Conservation (phyloP, 2,329 filamentous ascomycete species). For the Raffaelea arxii region DNA sequence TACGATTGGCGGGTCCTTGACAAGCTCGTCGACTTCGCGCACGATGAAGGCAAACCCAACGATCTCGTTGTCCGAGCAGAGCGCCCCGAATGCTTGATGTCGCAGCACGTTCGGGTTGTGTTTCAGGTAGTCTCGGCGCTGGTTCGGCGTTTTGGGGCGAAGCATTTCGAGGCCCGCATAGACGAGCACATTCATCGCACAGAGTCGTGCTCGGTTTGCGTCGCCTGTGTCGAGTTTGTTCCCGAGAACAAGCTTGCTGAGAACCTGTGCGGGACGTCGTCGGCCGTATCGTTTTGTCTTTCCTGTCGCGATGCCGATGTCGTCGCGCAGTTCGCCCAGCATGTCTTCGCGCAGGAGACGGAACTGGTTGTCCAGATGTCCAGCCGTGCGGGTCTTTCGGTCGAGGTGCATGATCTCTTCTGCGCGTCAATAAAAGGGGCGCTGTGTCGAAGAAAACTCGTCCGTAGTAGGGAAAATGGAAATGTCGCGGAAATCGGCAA, state of each 20-base stretch:
- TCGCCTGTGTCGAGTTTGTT: not conserved
- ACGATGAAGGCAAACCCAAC: conserved; percentile 52
- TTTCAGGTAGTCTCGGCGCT: conserved; percentile 27
- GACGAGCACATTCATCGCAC: not conserved
- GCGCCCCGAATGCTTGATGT: conserved; percentile 51
- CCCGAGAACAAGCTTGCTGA: not conserved
- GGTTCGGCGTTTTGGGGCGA: not conserved
- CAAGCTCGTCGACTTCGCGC: conserved; percentile 37
- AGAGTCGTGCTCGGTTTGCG: not conserved
- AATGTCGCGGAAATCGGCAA: conserved; percentile 48
- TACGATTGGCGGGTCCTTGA: conserved; percentile 32
- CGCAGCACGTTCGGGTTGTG: conserved; percentile 42
- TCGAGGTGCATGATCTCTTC: conserved; percentile 34
- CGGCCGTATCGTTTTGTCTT: conserved; percentile 3
- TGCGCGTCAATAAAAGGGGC: conserved; percentile 45
- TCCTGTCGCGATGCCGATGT: conserved; percentile 36
- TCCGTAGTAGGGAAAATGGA: conserved; percentile 56
- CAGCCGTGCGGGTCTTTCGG: conserved; percentile 25
- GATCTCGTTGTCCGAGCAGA: conserved; percentile 41
- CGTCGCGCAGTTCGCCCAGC: conserved; percentile 53
- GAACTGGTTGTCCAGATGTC: conserved; percentile 62
- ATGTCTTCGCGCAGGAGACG: conserved; percentile 63
- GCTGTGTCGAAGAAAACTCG: conserved; percentile 45
- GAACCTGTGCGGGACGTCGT: not conserved
- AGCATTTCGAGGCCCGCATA: not conserved